A percentile compares a stretch with the other conserved stretches of the same genome.
Conservation (phyloP, 108 stramenopile genomes). For the Cylindrotheca fusiformis region DNA sequence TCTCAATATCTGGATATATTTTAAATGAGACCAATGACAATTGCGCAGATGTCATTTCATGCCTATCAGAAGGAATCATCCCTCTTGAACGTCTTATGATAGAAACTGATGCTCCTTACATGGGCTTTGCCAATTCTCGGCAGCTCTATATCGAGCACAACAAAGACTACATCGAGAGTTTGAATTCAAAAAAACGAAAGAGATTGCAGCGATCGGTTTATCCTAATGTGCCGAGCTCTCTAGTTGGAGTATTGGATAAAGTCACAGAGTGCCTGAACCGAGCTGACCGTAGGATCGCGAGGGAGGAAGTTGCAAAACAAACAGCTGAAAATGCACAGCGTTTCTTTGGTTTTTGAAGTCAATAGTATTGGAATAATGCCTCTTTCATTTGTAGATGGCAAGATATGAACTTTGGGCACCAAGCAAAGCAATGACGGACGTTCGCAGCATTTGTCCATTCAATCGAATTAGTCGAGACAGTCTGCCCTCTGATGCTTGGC, state of each 20-base stretch:
- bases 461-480: no score
- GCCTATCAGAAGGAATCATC: constrained; percentile 56
- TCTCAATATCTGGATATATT: constrained; percentile 65
- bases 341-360: constrained; percentile 47
- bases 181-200: constrained; percentile 71
- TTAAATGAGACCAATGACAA: constrained; percentile 34
- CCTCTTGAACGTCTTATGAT: constrained; percentile 77
- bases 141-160: constrained; percentile 51
- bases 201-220: constrained; percentile 57
- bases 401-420: no score
- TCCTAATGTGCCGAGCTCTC: constrained; percentile 68
- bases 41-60: constrained; percentile 43
- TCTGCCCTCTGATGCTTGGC: no score
- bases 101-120: constrained; percentile 89
- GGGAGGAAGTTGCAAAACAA: constrained; percentile 39
- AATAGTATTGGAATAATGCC: neutral
- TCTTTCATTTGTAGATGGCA: no score
- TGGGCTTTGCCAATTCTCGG: constrained; percentile 72
- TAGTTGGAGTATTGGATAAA: constrained; percentile 49
- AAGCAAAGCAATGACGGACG: no score
- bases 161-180: constrained; percentile 24
- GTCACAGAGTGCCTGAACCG: constrained; percentile 38
- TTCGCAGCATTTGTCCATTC: no score
- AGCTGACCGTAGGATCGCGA: constrained; percentile 18
- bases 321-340: constrained; percentile 50